Evolutionary conservation across 2,329 filamentous ascomycete genomes (phyloP).

Genomic region (Talaromyces sp.): DNA sequence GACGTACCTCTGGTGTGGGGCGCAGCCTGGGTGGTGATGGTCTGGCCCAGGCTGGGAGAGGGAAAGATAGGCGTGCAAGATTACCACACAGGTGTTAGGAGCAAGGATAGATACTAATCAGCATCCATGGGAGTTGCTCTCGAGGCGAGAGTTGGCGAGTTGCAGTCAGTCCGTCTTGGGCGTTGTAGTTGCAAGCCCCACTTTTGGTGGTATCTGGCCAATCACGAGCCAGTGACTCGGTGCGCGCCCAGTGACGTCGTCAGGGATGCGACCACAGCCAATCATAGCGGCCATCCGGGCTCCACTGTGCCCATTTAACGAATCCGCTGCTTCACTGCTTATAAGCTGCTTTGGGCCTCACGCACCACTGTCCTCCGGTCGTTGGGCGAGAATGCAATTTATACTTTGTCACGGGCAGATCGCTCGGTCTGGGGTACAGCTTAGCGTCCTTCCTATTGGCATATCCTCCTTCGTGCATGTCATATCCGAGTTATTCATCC

Average conservation of each 20-base stretch:
- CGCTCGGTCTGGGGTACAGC: background rate
- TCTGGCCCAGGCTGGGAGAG: background rate
- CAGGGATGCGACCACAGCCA: background rate
- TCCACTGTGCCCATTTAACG: background rate
- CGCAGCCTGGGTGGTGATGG: background rate
- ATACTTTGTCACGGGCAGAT: background rate
- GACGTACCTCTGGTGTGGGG: constrained; percentile 7
- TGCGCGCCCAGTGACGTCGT: background rate
- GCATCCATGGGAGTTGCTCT: background rate
- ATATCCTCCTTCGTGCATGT: background rate
- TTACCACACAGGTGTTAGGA: background rate
- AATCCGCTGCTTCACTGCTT: background rate
- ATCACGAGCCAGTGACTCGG: background rate
- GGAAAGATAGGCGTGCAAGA: background rate
- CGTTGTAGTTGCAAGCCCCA: background rate
- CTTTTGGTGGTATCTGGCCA: background rate
- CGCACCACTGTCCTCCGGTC: background rate
- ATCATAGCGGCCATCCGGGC: background rate
- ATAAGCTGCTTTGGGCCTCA: background rate
- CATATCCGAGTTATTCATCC: background rate
- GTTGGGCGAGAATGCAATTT: background rate
- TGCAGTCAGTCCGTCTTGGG: background rate
- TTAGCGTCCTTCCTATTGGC: background rate
- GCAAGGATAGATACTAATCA: background rate
- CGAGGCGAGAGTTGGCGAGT: background rate